Conservation (phyloP, 345 rosid species). For the Viola odorata region DNA sequence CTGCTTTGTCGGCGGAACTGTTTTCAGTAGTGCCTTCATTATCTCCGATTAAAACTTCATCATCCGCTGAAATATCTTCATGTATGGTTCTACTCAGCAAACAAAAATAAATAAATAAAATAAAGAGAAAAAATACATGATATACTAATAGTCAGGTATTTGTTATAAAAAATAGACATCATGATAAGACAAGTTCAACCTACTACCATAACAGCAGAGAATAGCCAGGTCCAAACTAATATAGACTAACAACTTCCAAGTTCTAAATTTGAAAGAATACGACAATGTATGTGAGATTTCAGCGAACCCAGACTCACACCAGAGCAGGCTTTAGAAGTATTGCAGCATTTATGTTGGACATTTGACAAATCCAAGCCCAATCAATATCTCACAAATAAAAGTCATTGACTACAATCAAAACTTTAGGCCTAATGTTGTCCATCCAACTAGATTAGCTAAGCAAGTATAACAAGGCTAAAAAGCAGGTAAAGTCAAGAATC, state of each 20-base stretch:
- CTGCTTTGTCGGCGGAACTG: constrained; percentile 42
- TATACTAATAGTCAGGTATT: no score
- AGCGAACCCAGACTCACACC: no score
- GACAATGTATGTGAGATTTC: background rate
- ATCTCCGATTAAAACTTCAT: constrained; percentile 51
- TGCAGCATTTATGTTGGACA: no score
- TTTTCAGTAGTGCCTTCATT: constrained; percentile 41
- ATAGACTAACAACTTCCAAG: background rate
- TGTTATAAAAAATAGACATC: no score
- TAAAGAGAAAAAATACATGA: background rate
- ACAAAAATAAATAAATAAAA: background rate
- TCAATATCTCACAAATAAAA: no score
- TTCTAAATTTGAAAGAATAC: constrained; percentile 2
- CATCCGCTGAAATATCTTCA: constrained; percentile 46
- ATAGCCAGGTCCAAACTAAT: no score
- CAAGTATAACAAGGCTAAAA: background rate
- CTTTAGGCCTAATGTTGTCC: background rate
- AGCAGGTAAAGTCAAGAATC: background rate
- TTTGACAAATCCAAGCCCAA: no score
- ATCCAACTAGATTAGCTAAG: background rate
- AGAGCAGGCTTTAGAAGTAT: no score
- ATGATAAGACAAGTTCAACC: no score
- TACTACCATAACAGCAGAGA: no score
- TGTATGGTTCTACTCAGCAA: constrained; percentile 47
- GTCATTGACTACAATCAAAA: background rate